Conservation (phyloP, 352 stramenopile genomes). For the Phytopythium kandeliae region DNA sequence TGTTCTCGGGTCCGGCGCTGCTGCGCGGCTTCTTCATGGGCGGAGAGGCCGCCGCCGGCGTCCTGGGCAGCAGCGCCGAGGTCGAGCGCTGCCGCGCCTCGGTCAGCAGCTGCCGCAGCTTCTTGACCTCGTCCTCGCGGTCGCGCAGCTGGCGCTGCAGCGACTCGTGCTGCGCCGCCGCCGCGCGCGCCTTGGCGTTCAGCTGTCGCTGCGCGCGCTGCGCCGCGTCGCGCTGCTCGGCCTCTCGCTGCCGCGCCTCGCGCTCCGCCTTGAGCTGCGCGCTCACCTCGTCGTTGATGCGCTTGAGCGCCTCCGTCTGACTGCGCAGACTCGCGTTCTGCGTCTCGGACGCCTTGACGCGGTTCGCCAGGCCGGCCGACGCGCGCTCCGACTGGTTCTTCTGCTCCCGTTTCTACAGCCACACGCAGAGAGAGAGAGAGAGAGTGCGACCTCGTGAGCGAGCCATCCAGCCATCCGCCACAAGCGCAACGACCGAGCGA, state of each 20-base stretch:
- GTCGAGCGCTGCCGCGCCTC: slow-evolving; percentile 68
- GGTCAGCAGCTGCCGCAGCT: slow-evolving; percentile 61
- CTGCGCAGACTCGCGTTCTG: slow-evolving; percentile 53
- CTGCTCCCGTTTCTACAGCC: slow-evolving; percentile 87
- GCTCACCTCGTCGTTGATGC: slow-evolving; percentile 58
- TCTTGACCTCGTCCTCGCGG: slow-evolving; percentile 77
- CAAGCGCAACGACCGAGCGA: slow-evolving; percentile 4
- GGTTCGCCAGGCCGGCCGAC: slow-evolving; percentile 60
- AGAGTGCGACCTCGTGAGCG: too few relatives aligned
- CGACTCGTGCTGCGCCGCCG: slow-evolving; percentile 56
- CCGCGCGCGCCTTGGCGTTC: slow-evolving; percentile 62
- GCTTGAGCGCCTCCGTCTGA: slow-evolving; percentile 64
- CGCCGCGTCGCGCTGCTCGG: slow-evolving; percentile 61
- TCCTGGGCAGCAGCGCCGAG: slow-evolving; percentile 64
- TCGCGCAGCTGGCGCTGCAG: slow-evolving; percentile 66
- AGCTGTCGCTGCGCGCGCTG: slow-evolving; percentile 60
- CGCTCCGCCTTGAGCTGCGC: slow-evolving; percentile 68
- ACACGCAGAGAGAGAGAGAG: too few relatives aligned
- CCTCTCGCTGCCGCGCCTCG: slow-evolving; percentile 56
- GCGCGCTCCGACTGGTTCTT: slow-evolving; percentile 90
- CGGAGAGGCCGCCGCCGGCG: slow-evolving; percentile 20
- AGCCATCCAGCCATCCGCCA: too few relatives aligned
- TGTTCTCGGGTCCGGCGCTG: slow-evolving; percentile 14
- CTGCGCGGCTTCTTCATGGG: slow-evolving; percentile 45
- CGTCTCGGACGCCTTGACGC: slow-evolving; percentile 76